Evolutionary conservation across 108 stramenopile genomes (phyloP).

Genomic region (Skeletonema tropicum): DNA sequence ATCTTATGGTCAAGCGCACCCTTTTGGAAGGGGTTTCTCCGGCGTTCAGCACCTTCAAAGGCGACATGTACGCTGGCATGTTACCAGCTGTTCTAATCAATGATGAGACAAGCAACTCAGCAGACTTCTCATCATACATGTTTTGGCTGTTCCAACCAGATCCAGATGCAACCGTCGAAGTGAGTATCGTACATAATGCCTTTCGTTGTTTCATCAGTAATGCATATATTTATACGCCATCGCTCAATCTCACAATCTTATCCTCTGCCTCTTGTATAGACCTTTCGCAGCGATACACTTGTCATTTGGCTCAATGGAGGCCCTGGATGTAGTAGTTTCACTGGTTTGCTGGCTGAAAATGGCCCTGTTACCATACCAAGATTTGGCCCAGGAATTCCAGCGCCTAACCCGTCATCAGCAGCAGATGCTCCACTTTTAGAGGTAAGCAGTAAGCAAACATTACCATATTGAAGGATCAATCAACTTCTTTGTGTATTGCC

Average conservation of each 20-base stretch:
- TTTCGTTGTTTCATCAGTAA: too few species aligned
- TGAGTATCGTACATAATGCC: background rate
- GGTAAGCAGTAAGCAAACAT: too few species aligned
- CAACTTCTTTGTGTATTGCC: background rate
- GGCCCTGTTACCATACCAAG: constrained; percentile 44
- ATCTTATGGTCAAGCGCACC: constrained; percentile 13
- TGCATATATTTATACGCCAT: too few species aligned
- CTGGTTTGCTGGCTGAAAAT: constrained; percentile 35
- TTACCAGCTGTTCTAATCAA: constrained; percentile 16
- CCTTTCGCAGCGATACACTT: constrained; percentile 51
- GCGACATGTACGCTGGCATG: constrained; percentile 31
- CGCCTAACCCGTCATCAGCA: constrained; percentile 34
- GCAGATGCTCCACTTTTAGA: constrained; percentile 39
- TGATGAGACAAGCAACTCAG: constrained; percentile 5
- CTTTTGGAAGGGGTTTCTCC: constrained; percentile 19
- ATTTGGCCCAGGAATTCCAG: constrained; percentile 37
- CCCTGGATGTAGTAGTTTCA: constrained; percentile 28
- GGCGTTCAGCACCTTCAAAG: constrained; percentile 20
- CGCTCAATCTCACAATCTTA: background rate
- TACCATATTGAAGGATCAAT: background rate
- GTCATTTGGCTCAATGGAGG: constrained; percentile 53
- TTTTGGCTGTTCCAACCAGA: constrained; percentile 46
- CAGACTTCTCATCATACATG: constrained; percentile 48
- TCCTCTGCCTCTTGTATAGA: background rate
- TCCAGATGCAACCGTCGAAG: constrained; percentile 2